phyloP scores from a whole-genome alignment of 2,329 filamentous ascomycete genomes.

The Dendrostoma leiphaemia region DNA sequence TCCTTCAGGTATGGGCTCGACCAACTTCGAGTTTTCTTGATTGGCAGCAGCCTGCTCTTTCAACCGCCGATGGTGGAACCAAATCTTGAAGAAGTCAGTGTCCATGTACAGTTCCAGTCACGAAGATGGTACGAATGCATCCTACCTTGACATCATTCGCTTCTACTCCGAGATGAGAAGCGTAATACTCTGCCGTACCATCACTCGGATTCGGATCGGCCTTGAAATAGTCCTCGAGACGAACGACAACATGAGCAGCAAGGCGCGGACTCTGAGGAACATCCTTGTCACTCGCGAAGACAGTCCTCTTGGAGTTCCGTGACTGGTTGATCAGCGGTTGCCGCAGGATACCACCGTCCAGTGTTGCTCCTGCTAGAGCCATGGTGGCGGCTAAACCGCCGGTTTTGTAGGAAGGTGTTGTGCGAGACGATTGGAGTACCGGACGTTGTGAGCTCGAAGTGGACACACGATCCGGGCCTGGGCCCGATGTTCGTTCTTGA shows the following conservation, averaged over 20 bases:
- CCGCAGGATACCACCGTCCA: constrained; percentile 32
- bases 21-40: constrained; percentile 42
- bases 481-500: neutral
- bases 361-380: constrained; percentile 16
- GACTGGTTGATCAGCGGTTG: constrained; percentile 46
- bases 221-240: constrained; percentile 53
- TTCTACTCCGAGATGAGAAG: constrained; percentile 53
- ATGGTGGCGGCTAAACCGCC: constrained; percentile 9
- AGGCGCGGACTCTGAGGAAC: constrained; percentile 44
- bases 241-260: constrained; percentile 46
- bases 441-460: constrained; percentile 5
- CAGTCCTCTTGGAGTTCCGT: constrained; percentile 37
- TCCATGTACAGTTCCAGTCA: neutral
- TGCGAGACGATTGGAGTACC: constrained; percentile 2
- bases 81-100: constrained; percentile 30
- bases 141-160: constrained; percentile 47
- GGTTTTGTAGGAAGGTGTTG: neutral
- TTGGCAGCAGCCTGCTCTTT: constrained; percentile 44
- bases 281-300: constrained; percentile 32
- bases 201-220: constrained; percentile 46
- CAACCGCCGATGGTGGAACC: constrained; percentile 54
- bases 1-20: constrained; percentile 30
- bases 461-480: neutral
- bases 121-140: neutral
- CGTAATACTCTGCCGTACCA: constrained; percentile 50